phyloP scores from a whole-genome alignment of 1,284 basidiomycete species.

The Sanghuangporus baumii region DNA sequence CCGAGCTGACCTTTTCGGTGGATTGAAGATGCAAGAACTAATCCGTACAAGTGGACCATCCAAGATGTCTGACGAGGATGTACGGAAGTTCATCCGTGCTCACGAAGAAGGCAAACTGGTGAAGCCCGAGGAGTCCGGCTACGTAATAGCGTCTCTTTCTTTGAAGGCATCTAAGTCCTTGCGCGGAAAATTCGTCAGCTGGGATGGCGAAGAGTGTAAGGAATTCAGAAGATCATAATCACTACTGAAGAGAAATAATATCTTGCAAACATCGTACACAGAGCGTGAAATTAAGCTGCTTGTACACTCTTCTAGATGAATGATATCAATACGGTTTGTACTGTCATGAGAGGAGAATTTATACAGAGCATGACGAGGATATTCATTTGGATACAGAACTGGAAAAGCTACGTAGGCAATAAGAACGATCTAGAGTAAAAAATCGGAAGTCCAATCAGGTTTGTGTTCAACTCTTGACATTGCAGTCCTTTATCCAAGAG shows the following conservation, averaged over 20 bases:
- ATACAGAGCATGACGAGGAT: neutral
- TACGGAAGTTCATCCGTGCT: conserved; percentile 54
- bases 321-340: too few species aligned
- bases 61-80: conserved; percentile 47
- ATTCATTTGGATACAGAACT: neutral
- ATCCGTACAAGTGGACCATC: conserved; percentile 43
- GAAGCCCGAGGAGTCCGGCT: conserved; percentile 63
- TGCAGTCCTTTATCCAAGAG: conserved; percentile 46
- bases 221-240: conserved; percentile 35
- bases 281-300: neutral
- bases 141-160: conserved; percentile 68
- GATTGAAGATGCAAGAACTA: conserved; percentile 59
- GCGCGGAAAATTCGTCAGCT: conserved; percentile 72
- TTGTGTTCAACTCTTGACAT: neutral
- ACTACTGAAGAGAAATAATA: neutral
- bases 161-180: conserved; percentile 50
- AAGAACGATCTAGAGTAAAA: neutral
- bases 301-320: neutral
- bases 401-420: neutral
- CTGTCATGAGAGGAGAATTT: too few species aligned
- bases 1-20: neutral
- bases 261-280: neutral
- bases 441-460: neutral
- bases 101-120: conserved; percentile 62
- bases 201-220: conserved; percentile 60